Evolutionary conservation across 2,329 filamentous ascomycete species (phyloP).

Genomic region (Macrophomina pseudophaseolina): DNA sequence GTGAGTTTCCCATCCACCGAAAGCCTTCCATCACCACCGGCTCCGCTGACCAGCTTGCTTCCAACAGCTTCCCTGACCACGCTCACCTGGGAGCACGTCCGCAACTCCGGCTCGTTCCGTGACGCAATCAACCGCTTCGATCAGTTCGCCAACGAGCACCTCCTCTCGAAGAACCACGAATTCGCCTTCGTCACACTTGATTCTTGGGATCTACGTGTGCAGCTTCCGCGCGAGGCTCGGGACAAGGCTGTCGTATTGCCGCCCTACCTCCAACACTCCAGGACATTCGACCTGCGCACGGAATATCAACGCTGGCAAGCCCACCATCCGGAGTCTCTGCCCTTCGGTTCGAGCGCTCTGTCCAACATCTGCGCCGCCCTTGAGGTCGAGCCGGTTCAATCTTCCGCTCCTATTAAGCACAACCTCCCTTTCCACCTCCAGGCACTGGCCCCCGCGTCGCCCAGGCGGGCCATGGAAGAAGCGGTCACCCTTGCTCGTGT

Average conservation of each 20-base stretch:
- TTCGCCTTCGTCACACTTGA: constrained; percentile 99
- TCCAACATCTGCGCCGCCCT: constrained; percentile 98
- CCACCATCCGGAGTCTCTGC: constrained; percentile 95
- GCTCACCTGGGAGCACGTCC: constrained; percentile 98
- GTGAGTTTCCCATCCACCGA: constrained; percentile 63
- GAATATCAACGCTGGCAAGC: constrained; percentile 99
- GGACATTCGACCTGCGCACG: constrained; percentile 93
- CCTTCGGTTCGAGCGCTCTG: constrained; percentile 93
- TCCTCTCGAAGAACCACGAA: constrained; percentile 88
- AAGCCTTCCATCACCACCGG: constrained; percentile 5
- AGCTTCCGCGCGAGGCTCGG: constrained; percentile 94
- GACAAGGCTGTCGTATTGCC: constrained; percentile 98
- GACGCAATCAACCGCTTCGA: constrained; percentile 97
- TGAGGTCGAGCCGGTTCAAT: constrained; percentile 96
- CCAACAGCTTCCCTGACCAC: constrained; percentile 88
- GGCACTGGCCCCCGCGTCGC: constrained; percentile 91
- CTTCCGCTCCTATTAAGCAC: constrained; percentile 97
- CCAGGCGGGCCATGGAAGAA: constrained; percentile 96
- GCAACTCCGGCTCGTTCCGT: constrained; percentile 94
- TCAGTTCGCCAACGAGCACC: constrained; percentile 87
- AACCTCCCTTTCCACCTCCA: constrained; percentile 98
- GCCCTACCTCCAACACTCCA: constrained; percentile 95
- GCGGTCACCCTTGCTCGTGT: constrained; percentile 92
- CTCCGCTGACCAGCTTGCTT: constrained; percentile 36
- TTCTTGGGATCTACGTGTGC: constrained; percentile 96